Evolutionary conservation across 179 eudicot genomes (phyloP), one percentile per base, ranked within the genome.

Genomic region (Spinacia oleracea): DNA sequence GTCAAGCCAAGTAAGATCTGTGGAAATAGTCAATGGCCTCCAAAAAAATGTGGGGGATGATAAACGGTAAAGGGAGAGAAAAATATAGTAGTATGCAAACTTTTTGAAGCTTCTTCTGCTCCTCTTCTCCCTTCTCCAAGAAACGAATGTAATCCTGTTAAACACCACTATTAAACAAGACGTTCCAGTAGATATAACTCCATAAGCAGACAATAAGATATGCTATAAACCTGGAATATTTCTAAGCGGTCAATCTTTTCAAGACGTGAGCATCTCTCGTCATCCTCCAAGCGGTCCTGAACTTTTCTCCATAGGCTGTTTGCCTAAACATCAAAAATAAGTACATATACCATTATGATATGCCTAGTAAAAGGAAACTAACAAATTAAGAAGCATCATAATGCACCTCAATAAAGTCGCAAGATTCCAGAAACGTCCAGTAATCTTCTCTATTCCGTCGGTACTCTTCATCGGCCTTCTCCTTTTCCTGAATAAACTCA

Each of bases 101-200:
- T 98, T 96, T 94, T 76, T 91, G 90, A 58, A 85, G 82, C 83
- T 87, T 96, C 83, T 80, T 96, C 87, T 89, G 96, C 84, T 96
- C 96, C 70, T 94, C 98, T 84, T 96, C 98, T 75, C 92, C 96
- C 86, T 88, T 92, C 87, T 96, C 99, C 89, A 96, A 81, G 80
- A 89, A 93, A 73, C 94, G 97, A 59, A 96, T 94, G 82, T 94
- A 94, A 78, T 96, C 99, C 99, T 95, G 88, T 82, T 67, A 84
- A 69, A 81, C 45, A 71, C 55, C 27, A 67, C 51, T 74, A 74
- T 45, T 81, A 42, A 83, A 65, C 42, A 64, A 76, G 23, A 64
- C 11, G 35, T 48, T 43, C 64, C 76, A 80, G 23, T 40, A 77
- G 70, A 62, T n/a, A n/a, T n/a, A n/a, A n/a, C n/a, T n/a, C n/a